These are phyloP conservation scores for Exophiala phaeomuriformis DNA, from an alignment of 2,329 filamentous ascomycete species.

Conservation along the genomic window DNA sequence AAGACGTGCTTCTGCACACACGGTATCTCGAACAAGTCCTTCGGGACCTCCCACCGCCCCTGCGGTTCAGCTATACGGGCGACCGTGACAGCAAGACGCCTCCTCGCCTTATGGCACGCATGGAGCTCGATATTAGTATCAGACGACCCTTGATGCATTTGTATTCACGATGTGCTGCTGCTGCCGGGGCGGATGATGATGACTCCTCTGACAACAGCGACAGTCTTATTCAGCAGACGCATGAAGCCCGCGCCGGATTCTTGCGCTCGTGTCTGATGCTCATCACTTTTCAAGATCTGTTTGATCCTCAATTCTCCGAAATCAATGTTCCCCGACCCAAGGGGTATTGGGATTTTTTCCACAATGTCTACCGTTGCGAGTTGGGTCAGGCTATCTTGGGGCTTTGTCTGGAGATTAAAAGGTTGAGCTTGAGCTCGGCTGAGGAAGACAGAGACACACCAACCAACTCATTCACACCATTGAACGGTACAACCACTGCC, in stretches of 20 bases:
- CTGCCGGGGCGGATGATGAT: conserved; percentile 11
- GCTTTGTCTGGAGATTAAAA: conserved; percentile 23
- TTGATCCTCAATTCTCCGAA: conserved; percentile 30
- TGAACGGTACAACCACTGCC: neutral
- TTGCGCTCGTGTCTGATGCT: conserved; percentile 29
- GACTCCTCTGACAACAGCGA: too few species aligned
- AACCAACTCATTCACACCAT: neutral
- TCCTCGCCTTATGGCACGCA: conserved; percentile 25
- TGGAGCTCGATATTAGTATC: conserved; percentile 29
- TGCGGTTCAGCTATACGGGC: conserved; percentile 21
- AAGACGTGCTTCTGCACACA: conserved; percentile 20
- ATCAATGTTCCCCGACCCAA: conserved; percentile 26
- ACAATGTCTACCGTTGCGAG: conserved; percentile 24
- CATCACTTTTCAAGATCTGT: conserved; percentile 30
- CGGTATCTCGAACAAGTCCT: conserved; percentile 23
- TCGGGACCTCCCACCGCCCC: conserved; percentile 19
- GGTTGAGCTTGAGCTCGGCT: conserved; percentile 1
- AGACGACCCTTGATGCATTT: conserved; percentile 31
- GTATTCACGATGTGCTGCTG: conserved; percentile 27
- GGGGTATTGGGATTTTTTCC: conserved; percentile 26
- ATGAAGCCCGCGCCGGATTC: conserved; percentile 24
- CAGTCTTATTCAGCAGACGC: conserved; percentile 4
- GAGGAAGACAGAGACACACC: neutral
- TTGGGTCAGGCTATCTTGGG: conserved; percentile 16
- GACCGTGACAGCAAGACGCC: conserved; percentile 23